These are phyloP conservation scores for Cyclotella choctawhatcheeana DNA, from an alignment of 108 stramenopile species.

Conservation along the genomic window DNA sequence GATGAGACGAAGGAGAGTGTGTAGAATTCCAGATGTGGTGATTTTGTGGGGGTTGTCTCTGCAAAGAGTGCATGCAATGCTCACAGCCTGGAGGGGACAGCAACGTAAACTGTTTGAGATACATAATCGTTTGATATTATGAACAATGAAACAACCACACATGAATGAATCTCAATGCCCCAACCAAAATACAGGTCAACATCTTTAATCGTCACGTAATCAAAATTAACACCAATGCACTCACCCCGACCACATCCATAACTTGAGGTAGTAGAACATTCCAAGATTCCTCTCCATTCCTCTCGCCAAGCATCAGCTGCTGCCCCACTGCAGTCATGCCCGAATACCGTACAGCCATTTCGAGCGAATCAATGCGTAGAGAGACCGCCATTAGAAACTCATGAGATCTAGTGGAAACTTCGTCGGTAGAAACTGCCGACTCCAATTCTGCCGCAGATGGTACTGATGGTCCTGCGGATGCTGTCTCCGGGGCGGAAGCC, in stretches of 20 bases:
- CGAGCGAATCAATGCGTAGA: conserved; percentile 2
- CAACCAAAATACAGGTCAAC: no score
- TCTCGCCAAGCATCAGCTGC: not conserved
- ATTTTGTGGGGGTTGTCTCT: conserved; percentile 27
- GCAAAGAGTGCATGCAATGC: conserved; percentile 30
- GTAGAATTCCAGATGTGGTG: conserved; percentile 58
- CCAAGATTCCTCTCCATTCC: conserved; percentile 10
- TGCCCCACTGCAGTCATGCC: conserved; percentile 1
- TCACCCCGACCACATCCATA: conserved; percentile 3
- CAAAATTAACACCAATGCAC: no score
- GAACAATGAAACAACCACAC: no score
- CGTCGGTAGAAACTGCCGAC: no score
- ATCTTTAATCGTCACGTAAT: no score
- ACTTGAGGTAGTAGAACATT: conserved; percentile 12
- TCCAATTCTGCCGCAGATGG: no score
- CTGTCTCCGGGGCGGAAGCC: no score
- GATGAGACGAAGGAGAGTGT: conserved; percentile 43
- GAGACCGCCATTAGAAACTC: not conserved
- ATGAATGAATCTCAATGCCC: no score
- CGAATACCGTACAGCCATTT: conserved; percentile 9
- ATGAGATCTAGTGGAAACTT: not conserved
- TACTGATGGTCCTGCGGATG: no score
- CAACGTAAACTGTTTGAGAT: no score
- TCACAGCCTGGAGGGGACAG: conserved; percentile 15
- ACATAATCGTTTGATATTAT: no score